Evolutionary conservation across 345 rosid genomes (phyloP), one percentile per base, ranked within the genome.

Genomic region (Toxicodendron radicans): DNA sequence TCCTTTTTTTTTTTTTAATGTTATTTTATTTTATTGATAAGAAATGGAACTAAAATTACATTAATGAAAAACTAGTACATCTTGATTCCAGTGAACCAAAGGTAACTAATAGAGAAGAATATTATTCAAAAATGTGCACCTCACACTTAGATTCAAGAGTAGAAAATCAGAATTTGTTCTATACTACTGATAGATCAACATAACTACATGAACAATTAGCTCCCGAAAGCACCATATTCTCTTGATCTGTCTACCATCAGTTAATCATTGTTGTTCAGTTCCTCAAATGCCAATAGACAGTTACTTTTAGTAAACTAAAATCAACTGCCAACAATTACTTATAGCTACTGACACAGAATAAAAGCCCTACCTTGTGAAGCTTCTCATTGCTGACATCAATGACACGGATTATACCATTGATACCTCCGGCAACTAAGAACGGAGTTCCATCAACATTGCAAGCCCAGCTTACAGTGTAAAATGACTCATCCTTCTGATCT

Each of bases 401-500:
- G 64, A 95, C 87, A 14, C 99, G 97, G 53, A 95, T 90, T 57
- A 95, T 85, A 61, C 98, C 99, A 85, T 92, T 92, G 79, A 87
- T 79, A 74, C 99, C 99, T 68, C 97, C 99, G 16, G 98, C 93
- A 58, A 85, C 96, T 49, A 82, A 86, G 72, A 84, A 89, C 10
- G 98, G 91, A 63, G 87, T 83, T 66, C 92, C 95, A 54, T 82
- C 90, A 73, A 76, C 70, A 35, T 83, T 86, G 78, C 91, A 90
- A 0, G 94, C 99, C 99, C 98, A 95, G 76, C 93, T 95, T 59
- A 90, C 87, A 14, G 99, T 91, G 82, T 95, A 91, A 81, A 95
- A 95, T 0, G 97, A 91, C 84, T 95, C 99, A 3, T 92, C 98
- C 89, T 93, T 95, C 99, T 95, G 93, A 84, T 83, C 89, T 83